Evolutionary conservation across 768 basidiomycete species (phyloP), one percentile per base, ranked within the genome.

Genomic region (Cyclocybe cylindracea): DNA sequence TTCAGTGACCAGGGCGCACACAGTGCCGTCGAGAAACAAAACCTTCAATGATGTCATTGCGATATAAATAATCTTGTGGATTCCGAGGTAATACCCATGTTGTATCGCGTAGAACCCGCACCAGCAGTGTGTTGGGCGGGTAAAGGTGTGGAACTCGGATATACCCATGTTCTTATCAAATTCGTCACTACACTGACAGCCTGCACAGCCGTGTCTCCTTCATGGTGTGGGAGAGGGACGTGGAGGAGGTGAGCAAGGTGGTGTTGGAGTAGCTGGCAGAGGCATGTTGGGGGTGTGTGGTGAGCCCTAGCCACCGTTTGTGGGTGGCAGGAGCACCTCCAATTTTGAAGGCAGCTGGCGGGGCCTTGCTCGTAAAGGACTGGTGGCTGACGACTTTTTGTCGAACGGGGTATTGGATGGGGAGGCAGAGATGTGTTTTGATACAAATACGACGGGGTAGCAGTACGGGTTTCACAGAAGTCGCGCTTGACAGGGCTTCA

Each of bases 391-490:
- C 32, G 69, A 68, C 13, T 76, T 73, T 54, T 75, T 72, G 16
- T 77, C 71, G 40, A 75, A 64, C 6, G 78, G 72, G 0, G 75
- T 75, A 9, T 70, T 67, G 1, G 77, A 63, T 2, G 70, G 60
- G 0, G 75, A 72, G 0, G 67, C 65, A 7, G 77, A 76, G 0
- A 82, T 81, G 24, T 81, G 77, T 64, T 83, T 84, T 53, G 85
- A 86, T 0, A 83, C 82, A 59, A 84, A 78, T 0, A 81, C 75
- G 0, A 86, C 73, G 0, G 80, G 76, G 53, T 88, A 87, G 82
- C 77, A 0, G 82, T 79, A 1, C 67, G 60, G 4, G 79, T 61
- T 13, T 69, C 67, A 10, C 62, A 48, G 54, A 89, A 91, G 49
- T 91, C 89, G 8, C 73, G n/a, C n/a, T n/a, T n/a, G n/a, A n/a